These are phyloP conservation scores for Nicotiana knightiana DNA, from an alignment of 257 asterid species.

Conservation along the genomic window DNA sequence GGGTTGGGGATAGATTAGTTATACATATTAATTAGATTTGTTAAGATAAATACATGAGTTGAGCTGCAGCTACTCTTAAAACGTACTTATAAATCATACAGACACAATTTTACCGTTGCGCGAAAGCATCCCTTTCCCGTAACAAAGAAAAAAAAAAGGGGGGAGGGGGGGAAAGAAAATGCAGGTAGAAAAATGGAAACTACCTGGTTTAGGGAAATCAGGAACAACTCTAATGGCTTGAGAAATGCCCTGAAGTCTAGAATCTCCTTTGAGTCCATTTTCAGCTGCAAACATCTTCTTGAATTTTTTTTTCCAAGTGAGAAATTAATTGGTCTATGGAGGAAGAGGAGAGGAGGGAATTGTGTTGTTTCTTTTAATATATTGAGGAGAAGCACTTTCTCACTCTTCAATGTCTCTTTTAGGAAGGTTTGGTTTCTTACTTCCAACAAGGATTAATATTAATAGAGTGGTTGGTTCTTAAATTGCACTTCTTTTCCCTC, in stretches of 20 bases:
- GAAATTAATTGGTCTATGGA: background rate
- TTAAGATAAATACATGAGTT: too few relatives aligned
- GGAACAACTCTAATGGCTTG: constrained; percentile 77
- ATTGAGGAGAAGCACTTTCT: constrained; percentile 18
- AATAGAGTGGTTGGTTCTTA: background rate
- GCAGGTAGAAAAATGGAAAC: background rate
- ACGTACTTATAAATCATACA: too few relatives aligned
- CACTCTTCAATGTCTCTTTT: constrained; percentile 24
- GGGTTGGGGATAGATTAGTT: too few relatives aligned
- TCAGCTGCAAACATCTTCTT: constrained; percentile 75
- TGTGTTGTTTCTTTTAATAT: constrained; percentile 6
- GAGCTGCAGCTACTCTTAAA: too few relatives aligned
- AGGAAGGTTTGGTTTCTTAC: background rate
- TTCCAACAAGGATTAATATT: too few relatives aligned
- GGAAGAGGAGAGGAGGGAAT: background rate
- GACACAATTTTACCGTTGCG: too few relatives aligned
- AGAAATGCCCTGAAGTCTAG: constrained; percentile 60
- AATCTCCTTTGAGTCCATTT: constrained; percentile 76
- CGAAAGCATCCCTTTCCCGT: too few relatives aligned
- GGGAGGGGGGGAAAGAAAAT: background rate
- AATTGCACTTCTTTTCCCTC: constrained; percentile 2
- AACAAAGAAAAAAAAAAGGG: background rate
- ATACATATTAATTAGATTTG: too few relatives aligned
- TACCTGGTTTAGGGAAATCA: constrained; percentile 85
- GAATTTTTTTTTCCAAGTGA: background rate